Conservation (phyloP, 2,329 filamentous ascomycete species). For the Calonectria honghensis region DNA sequence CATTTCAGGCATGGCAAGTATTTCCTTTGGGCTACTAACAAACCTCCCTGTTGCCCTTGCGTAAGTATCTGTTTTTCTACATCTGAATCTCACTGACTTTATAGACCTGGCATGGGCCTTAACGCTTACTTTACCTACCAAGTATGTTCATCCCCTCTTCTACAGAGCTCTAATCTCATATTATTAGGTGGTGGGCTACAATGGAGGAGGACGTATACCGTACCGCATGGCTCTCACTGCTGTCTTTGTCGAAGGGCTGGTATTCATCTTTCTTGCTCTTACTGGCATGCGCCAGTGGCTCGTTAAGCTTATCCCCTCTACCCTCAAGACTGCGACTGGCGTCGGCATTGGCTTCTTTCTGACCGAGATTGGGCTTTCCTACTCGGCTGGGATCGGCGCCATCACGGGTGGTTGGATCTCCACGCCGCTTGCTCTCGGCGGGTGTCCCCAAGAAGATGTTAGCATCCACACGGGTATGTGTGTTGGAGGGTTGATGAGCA, state of each 20-base stretch:
- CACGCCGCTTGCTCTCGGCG: slow-evolving; percentile 85
- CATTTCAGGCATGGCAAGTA: slow-evolving; percentile 83
- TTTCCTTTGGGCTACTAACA: slow-evolving; percentile 86
- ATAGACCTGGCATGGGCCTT: slow-evolving; percentile 79
- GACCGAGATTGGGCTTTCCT: slow-evolving; percentile 81
- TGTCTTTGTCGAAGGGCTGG: slow-evolving; percentile 78
- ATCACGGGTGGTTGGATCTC: slow-evolving; percentile 80
- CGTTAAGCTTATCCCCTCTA: slow-evolving; percentile 78
- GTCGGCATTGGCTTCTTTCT: slow-evolving; percentile 80
- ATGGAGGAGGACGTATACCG: slow-evolving; percentile 73
- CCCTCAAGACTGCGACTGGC: slow-evolving; percentile 79
- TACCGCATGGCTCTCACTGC: slow-evolving; percentile 78
- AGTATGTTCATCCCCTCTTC: slow-evolving; percentile 40
- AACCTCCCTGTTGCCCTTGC: slow-evolving; percentile 79
- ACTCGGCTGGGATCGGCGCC: slow-evolving; percentile 87
- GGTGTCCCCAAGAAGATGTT: slow-evolving; percentile 77
- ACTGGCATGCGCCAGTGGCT: slow-evolving; percentile 85
- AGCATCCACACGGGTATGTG: slow-evolving; percentile 70
- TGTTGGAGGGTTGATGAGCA: slow-evolving; percentile 81
- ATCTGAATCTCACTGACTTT: slow-evolving; percentile 25
- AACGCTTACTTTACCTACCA: slow-evolving; percentile 82
- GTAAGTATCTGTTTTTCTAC: slow-evolving; percentile 48
- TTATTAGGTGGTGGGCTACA: slow-evolving; percentile 78
- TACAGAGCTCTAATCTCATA: not conserved
- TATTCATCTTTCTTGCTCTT: slow-evolving; percentile 78